Percentiles rank a stretch among this genome's conserved stretches.
Evolutionary conservation across 139 green algal species (phyloP).

Genomic region (Haematococcus sp.): DNA sequence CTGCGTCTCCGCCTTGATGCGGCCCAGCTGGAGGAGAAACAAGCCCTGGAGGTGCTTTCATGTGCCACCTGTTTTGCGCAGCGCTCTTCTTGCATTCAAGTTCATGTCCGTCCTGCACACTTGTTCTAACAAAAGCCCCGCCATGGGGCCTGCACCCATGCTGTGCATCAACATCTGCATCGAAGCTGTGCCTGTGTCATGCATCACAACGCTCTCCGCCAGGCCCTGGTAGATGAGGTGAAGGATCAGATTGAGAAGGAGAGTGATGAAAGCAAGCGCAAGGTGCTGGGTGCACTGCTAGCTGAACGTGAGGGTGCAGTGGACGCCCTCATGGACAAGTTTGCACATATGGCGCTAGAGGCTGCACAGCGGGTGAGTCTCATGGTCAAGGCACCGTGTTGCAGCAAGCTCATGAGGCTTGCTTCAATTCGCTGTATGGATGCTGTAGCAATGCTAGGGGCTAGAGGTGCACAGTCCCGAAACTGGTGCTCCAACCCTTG

Average conservation of each 20-base stretch:
- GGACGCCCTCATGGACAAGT: slow-evolving; percentile 44
- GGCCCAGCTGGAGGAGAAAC: slow-evolving; percentile 61
- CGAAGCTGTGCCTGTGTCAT: too few relatives aligned
- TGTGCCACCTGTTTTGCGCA: too few relatives aligned
- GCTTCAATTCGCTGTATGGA: slow-evolving; percentile 4
- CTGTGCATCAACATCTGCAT: too few relatives aligned
- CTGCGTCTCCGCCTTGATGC: slow-evolving; percentile 64
- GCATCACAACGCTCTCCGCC: too few relatives aligned
- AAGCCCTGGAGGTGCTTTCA: slow-evolving; percentile 26
- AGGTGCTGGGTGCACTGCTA: slow-evolving; percentile 29
- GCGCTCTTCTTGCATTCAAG: too few relatives aligned
- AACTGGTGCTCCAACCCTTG: slow-evolving; percentile 1
- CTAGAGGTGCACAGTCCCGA: too few relatives aligned
- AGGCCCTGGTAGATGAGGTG: slow-evolving; percentile 11
- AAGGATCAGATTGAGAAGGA: slow-evolving; percentile 2
- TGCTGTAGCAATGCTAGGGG: slow-evolving; percentile 5
- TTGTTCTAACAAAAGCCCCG: too few relatives aligned
- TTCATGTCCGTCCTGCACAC: too few relatives aligned
- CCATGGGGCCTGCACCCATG: too few relatives aligned
- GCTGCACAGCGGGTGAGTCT: slow-evolving; percentile 4
- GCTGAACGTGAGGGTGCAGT: slow-evolving; percentile 21
- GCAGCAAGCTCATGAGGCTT: background rate
- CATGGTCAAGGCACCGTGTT: background rate
- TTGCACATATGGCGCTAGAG: slow-evolving; percentile 34
- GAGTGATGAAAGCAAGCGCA: background rate